A percentile compares a stretch with the other conserved stretches of the same genome.
Conservation (phyloP, 768 basidiomycete species). For the Serendipita sp. region DNA sequence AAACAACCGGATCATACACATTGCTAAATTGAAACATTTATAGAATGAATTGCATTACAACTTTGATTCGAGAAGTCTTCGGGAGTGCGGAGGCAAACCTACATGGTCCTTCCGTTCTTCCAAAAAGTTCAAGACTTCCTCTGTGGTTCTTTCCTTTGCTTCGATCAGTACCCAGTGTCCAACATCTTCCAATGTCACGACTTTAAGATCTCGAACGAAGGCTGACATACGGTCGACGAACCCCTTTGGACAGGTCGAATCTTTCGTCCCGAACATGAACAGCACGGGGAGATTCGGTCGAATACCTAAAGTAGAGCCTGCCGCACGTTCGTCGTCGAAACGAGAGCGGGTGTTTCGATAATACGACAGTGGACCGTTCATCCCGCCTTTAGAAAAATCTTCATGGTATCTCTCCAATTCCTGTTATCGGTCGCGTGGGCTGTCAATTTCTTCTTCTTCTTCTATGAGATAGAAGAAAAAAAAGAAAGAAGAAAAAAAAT, state of each 20-base stretch:
- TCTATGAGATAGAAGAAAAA: too few species aligned
- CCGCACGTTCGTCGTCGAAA: conserved; percentile 43
- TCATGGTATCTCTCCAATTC: conserved; percentile 39
- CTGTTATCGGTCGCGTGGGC: conserved; percentile 20
- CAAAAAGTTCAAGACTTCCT: conserved; percentile 26
- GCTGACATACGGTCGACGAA: conserved; percentile 31
- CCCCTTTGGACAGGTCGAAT: conserved; percentile 29
- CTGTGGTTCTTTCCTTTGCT: conserved; percentile 37
- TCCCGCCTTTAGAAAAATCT: conserved; percentile 31
- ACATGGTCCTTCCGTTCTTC: neutral
- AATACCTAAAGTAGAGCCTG: neutral
- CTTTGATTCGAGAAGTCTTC: too few species aligned
- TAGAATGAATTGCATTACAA: too few species aligned
- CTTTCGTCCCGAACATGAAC: conserved; percentile 42
- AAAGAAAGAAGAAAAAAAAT: neutral
- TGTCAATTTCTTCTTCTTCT: neutral
- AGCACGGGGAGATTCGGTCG: conserved; percentile 34
- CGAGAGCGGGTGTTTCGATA: conserved; percentile 47
- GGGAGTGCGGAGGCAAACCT: too few species aligned
- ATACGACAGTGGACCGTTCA: conserved; percentile 64
- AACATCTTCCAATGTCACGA: conserved; percentile 34
- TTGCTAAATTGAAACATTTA: too few species aligned
- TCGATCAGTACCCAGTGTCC: conserved; percentile 63
- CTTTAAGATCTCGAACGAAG: conserved; percentile 35
- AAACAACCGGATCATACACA: too few species aligned